Percentiles rank a stretch among this genome's conserved stretches.
phyloP scores from a whole-genome alignment of 2,329 filamentous ascomycete genomes.

The Clarireedia paspali region DNA sequence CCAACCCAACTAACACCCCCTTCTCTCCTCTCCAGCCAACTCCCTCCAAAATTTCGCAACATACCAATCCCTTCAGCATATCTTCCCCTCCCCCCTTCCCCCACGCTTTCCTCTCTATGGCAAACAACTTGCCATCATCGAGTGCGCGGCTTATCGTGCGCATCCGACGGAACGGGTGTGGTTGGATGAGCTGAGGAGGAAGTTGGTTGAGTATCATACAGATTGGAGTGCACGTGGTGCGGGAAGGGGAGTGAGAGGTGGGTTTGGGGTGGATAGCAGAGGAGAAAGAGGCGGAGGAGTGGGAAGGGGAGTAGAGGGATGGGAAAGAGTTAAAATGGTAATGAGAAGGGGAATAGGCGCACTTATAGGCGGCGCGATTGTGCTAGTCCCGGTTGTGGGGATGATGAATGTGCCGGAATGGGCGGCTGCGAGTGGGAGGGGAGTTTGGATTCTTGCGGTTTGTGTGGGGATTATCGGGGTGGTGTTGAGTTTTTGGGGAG shows the following conservation, averaged over 20 bases:
- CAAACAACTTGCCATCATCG: constrained; percentile 13
- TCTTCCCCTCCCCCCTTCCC: background rate
- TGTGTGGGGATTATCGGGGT: background rate
- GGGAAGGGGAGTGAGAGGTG: background rate
- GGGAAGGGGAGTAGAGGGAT: too few relatives aligned
- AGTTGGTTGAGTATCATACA: background rate
- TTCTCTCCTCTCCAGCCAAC: constrained; percentile 2
- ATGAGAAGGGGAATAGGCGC: background rate
- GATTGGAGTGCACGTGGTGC: background rate
- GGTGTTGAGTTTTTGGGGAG: background rate
- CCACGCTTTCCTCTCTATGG: constrained; percentile 8
- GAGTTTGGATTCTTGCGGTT: background rate
- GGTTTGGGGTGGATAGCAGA: background rate
- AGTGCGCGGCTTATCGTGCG: constrained; percentile 3
- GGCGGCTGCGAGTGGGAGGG: background rate
- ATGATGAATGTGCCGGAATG: background rate
- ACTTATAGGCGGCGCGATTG: background rate
- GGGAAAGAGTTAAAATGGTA: too few relatives aligned
- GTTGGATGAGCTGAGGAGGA: background rate
- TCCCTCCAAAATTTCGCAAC: constrained; percentile 11
- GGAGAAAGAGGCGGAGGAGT: background rate
- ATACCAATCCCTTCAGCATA: constrained; percentile 4
- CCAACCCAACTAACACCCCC: background rate
- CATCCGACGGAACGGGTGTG: background rate
- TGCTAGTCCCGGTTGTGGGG: background rate